Evolutionary conservation across 108 stramenopile genomes (phyloP), one percentile per base, ranked within the genome.

Genomic region (Skeletonema potamos): DNA sequence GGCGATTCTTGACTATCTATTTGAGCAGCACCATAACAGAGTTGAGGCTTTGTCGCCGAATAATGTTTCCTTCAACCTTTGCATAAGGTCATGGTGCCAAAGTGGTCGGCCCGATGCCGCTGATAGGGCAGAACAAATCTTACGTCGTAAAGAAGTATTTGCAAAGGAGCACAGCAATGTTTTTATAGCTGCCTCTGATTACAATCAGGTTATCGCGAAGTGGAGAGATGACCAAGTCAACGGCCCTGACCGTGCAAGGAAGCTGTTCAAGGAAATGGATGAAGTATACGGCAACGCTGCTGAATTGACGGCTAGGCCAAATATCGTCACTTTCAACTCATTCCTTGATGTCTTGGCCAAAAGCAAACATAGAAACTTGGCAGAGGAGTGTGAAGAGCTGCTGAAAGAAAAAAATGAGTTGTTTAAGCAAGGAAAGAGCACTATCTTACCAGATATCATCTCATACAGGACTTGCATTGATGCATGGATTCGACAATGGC

Each of bases 281-380:
- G 28, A 48, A 63, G 68, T 54, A 24, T 62, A 66, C 26, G 58
- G 27, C 2, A 18, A 32, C 9, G 46, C 68, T 22, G 48, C 54
- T 30, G 58, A 58, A 4, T 33, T 59, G 22, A 55, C 26, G 55
- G 30, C 65, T 46, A 51, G 46, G 58, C 78, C 78, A 29, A 72
- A 28, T 24, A 61, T 18, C 28, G 60, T 41, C 18, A 57, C 78
- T 29, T 48, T 79, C 28, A 79, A 79, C 34, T 32, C 71, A 27
- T 61, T 79, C 7, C 71, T 79, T 55, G 72, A 65, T 28, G 72
- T 79, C 15, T 79, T 67, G 28, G 78, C 78, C 6, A 79, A 79
- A 68, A 68, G 62, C 29, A 44, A 55, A 9, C 15, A 37, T 36
- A 44, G 48, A 46, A 34, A 79, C 56, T 27, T 58, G 58, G 78